These are phyloP conservation scores for Leucaena leucocephala DNA, from an alignment of 306 rosid genomes.

Conservation along the genomic window DNA sequence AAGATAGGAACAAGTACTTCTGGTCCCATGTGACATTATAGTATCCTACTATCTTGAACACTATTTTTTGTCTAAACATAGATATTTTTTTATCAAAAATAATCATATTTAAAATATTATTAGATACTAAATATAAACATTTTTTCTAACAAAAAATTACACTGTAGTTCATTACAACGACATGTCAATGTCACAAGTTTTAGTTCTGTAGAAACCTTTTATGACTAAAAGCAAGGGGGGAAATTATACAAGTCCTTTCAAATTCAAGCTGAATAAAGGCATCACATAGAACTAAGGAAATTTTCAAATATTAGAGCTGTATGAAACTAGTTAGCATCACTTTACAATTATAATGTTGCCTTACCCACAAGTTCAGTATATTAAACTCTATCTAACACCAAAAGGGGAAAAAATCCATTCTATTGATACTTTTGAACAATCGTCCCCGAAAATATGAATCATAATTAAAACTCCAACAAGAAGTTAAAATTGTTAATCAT, in stretches of 20 bases:
- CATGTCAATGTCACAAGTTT: neutral
- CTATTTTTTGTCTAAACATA: too few relatives aligned
- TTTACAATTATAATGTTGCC: neutral
- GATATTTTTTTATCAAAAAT: too few relatives aligned
- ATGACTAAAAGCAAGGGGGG: neutral
- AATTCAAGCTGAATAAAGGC: neutral
- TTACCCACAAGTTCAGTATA: too few relatives aligned
- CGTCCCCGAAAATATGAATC: too few relatives aligned
- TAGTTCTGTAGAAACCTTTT: neutral
- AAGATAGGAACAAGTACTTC: neutral
- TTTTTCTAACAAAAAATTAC: too few relatives aligned
- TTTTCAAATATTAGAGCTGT: neutral
- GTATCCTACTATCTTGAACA: neutral
- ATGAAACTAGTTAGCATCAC: neutral
- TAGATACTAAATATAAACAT: too few relatives aligned
- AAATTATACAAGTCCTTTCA: neutral
- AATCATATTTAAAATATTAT: too few relatives aligned
- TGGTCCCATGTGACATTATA: slow-evolving; percentile 5
- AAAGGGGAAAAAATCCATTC: too few relatives aligned
- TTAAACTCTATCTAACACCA: too few relatives aligned
- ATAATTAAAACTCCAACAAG: neutral
- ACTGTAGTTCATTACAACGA: too few relatives aligned
- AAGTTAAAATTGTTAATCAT: too few relatives aligned
- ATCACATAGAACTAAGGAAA: neutral
- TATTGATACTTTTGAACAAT: too few relatives aligned